These are phyloP conservation scores for Bipolaris sorokiniana DNA, from an alignment of 2,329 filamentous ascomycete species.

Conservation along the genomic window DNA sequence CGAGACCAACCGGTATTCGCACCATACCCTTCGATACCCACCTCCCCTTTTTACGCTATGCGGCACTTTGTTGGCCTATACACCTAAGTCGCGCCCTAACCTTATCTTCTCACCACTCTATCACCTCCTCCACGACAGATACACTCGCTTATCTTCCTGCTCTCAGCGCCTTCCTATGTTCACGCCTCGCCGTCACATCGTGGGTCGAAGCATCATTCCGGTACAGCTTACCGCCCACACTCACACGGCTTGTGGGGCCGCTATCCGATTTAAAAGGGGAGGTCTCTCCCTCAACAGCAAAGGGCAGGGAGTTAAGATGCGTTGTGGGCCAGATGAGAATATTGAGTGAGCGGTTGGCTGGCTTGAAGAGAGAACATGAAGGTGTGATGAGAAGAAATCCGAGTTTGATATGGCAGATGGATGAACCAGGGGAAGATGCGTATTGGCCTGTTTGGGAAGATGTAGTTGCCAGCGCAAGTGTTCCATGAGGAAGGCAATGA, in stretches of 20 bases:
- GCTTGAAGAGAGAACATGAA: constrained; percentile 31
- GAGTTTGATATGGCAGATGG: constrained; percentile 39
- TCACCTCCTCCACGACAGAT: neutral
- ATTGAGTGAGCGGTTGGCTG: constrained; percentile 32
- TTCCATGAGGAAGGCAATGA: neutral
- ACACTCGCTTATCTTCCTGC: constrained; percentile 31
- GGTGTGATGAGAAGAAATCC: constrained; percentile 32
- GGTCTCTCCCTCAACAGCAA: constrained; percentile 30
- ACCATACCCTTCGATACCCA: constrained; percentile 31
- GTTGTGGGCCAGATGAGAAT: constrained; percentile 31
- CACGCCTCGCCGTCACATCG: constrained; percentile 33
- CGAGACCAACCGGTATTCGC: constrained; percentile 13
- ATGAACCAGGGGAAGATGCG: constrained; percentile 3
- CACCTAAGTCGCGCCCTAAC: constrained; percentile 38
- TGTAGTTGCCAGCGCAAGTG: neutral
- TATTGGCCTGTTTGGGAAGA: constrained; percentile 31
- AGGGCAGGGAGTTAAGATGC: constrained; percentile 35
- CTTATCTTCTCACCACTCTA: constrained; percentile 1
- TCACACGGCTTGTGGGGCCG: constrained; percentile 37
- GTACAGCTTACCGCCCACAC: constrained; percentile 38
- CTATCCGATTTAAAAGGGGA: constrained; percentile 26
- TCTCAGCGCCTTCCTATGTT: constrained; percentile 34
- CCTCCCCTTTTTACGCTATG: constrained; percentile 41
- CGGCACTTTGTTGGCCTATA: constrained; percentile 41
- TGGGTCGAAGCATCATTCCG: constrained; percentile 45